These are phyloP conservation scores for Chrysopogon serrulatus DNA, from an alignment of 176 grass and related monocot species.

Conservation along the genomic window DNA sequence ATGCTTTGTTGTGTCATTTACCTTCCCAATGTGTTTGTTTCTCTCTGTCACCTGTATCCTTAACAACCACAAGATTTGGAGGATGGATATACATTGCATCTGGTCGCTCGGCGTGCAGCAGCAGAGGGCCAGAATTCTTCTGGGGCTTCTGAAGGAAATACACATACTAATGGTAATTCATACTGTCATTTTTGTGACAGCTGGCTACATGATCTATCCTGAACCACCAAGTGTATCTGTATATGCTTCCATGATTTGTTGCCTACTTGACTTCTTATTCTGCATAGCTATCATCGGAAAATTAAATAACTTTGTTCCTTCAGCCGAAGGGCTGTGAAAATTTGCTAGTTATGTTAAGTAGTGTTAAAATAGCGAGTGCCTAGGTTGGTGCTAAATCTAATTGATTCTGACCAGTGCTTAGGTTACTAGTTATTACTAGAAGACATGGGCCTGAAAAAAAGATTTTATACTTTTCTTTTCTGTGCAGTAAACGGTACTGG, in stretches of 20 bases:
- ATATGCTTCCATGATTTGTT: neutral
- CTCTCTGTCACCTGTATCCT: neutral
- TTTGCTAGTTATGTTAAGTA: neutral
- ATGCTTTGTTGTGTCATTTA: neutral
- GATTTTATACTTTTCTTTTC: neutral
- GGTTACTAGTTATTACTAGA: neutral
- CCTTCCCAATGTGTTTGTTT: neutral
- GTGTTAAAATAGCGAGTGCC: neutral
- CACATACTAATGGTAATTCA: conserved; percentile 44
- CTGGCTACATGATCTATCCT: neutral
- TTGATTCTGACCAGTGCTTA: neutral
- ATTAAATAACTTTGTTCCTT: neutral
- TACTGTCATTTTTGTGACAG: neutral
- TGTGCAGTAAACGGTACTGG: conserved; percentile 55
- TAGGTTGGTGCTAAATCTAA: neutral
- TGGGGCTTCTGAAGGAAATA: conserved; percentile 51
- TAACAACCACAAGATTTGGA: conserved; percentile 68
- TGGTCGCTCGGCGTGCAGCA: conserved; percentile 66
- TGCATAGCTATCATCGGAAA: neutral
- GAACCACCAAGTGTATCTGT: neutral
- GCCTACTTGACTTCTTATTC: neutral
- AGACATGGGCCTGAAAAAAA: neutral
- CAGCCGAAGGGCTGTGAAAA: neutral
- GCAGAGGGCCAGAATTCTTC: conserved; percentile 47
- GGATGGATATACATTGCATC: conserved; percentile 90